A percentile compares a stretch with the other conserved stretches of the same genome.
These are phyloP conservation scores for Torulaspora indica DNA, from an alignment of 805 yeast genomes.

Conservation along the genomic window DNA sequence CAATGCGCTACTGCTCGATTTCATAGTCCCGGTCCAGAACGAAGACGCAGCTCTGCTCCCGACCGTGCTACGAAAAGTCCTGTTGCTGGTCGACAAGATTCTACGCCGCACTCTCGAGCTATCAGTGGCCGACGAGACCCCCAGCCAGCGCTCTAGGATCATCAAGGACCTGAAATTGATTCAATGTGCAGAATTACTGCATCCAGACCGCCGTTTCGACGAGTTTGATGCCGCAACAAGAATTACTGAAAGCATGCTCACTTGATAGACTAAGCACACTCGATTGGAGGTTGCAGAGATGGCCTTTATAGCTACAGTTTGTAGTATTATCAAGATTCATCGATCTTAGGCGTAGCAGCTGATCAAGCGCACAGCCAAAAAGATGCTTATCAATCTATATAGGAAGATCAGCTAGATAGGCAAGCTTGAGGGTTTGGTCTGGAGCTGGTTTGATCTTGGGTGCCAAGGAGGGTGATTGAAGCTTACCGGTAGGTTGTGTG, in stretches of 20 bases:
- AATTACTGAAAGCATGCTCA: not conserved
- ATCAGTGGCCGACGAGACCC: slow-evolving; percentile 1
- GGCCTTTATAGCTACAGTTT: not conserved
- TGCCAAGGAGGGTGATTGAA: not conserved
- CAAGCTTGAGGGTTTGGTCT: not conserved
- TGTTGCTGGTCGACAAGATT: slow-evolving; percentile 41
- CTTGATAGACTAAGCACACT: too few species aligned
- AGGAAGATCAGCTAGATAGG: not conserved
- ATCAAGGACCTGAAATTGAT: slow-evolving; percentile 45
- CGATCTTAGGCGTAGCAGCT: not conserved
- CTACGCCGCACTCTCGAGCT: slow-evolving; percentile 38
- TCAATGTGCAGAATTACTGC: slow-evolving; percentile 39
- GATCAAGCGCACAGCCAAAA: slow-evolving; percentile 2
- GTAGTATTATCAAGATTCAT: not conserved
- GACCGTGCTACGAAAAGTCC: slow-evolving; percentile 39
- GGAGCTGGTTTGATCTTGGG: not conserved
- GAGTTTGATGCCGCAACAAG: not conserved
- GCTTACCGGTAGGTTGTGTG: not conserved
- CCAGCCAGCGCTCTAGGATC: slow-evolving; percentile 2
- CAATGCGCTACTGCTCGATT: slow-evolving; percentile 54
- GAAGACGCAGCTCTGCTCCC: slow-evolving; percentile 10
- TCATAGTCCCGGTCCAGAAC: slow-evolving; percentile 3
- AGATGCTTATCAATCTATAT: not conserved
- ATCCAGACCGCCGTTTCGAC: slow-evolving; percentile 1
- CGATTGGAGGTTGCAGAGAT: not conserved